Evolutionary conservation across 805 yeast species (phyloP), one percentile per base, ranked within the genome.

Genomic region (Wickerhamiella shivajii): DNA sequence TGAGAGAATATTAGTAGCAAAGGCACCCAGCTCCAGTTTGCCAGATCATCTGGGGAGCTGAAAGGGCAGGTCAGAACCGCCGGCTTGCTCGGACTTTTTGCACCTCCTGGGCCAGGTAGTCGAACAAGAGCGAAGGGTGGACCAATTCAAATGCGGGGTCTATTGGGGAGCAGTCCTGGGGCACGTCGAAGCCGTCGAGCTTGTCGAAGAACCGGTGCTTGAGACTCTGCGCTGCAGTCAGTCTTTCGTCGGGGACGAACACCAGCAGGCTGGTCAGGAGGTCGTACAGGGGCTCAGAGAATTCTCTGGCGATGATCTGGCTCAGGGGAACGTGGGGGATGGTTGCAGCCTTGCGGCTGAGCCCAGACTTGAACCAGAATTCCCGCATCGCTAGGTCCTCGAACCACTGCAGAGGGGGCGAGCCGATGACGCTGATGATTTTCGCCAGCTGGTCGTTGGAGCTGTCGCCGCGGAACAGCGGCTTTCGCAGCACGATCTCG

Each of bases 401-500:
- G 21, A 18, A 20, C 36, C 39, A 34, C 6, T 4, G 4, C 10
- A 28, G 27, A 5, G 73, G 53, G 0, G 95, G 95, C 0, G 73
- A 56, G 0, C 95, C 96, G 31, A 83, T 54, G 1, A 77, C 63
- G 46, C 71, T 69, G 34, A 73, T 57, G 13, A 85, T 79, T 47
- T 71, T 77, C 27, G 60, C 64, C 6, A 81, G 53, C 53, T 85
- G 97, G 41, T 76, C 77, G 39, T 69, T 45, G 37, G 75, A 74
- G 51, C 73, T 74, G 38, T 67, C 68, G 0, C 95, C 96, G 31
- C 72, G 69, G 50, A 85, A 84, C 11, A 83, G 51, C 1, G 95
- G 93, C 46, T 65, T 66, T 39, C 95, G 61, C 0, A 83, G 80
- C 42, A 77, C 79, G 31, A 85, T 60, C 52, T 85, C 97, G 2